Percentiles rank a stretch among this genome's conserved stretches.
Evolutionary conservation across 345 rosid genomes (phyloP).

Genomic region (Camelina neglecta): DNA sequence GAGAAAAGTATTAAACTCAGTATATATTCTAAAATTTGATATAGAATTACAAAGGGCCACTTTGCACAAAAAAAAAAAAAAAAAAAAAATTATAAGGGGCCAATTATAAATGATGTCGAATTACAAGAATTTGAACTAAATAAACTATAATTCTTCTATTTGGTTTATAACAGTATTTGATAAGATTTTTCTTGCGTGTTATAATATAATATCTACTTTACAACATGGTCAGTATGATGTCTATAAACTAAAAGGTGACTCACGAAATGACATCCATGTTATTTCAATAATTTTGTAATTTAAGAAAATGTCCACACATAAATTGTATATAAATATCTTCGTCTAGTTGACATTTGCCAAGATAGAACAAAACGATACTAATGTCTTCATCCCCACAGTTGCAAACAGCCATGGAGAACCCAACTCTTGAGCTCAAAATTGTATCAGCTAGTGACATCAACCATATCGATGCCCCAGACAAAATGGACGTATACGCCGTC

Average conservation of each 20-base stretch:
- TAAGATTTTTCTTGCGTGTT: not conserved
- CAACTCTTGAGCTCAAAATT: constrained; percentile 65
- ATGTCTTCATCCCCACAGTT: constrained; percentile 23
- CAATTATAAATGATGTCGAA: not conserved
- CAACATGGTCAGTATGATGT: constrained; percentile 2
- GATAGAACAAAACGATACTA: not conserved
- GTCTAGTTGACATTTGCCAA: not conserved
- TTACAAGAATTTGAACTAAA: not conserved
- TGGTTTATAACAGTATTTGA: not conserved
- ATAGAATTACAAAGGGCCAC: not conserved
- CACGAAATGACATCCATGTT: constrained; percentile 27
- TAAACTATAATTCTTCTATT: not conserved
- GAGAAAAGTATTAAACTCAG: not conserved
- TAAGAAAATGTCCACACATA: not conserved
- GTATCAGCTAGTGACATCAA: constrained; percentile 64
- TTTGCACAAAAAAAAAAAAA: too few species aligned
- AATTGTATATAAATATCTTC: not conserved
- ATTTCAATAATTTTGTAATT: not conserved
- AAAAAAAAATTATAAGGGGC: not conserved
- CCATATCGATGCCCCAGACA: constrained; percentile 60
- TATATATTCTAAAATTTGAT: not conserved
- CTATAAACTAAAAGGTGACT: constrained; percentile 28
- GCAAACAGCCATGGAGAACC: constrained; percentile 49
- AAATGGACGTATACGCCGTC: constrained; percentile 75
- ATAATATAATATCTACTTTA: not conserved